Evolutionary conservation across 768 basidiomycete genomes (phyloP).

Genomic region (Mycena floridula): DNA sequence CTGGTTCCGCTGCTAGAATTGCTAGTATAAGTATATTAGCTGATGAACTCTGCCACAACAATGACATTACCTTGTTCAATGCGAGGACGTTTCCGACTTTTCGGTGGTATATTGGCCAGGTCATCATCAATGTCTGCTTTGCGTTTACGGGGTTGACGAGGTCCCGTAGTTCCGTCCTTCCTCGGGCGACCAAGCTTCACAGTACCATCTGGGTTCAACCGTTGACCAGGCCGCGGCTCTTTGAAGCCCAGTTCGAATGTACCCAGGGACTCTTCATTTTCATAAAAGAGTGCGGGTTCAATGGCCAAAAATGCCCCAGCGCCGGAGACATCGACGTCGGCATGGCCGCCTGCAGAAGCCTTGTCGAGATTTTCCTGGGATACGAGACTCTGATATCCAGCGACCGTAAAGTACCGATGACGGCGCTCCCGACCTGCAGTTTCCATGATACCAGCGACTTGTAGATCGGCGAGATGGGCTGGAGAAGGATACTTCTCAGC

Average conservation of each 20-base stretch:
- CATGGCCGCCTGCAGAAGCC: slow-evolving; percentile 31
- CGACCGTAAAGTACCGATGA: slow-evolving; percentile 75
- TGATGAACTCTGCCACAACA: no score
- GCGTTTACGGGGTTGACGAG: not conserved
- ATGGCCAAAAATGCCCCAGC: slow-evolving; percentile 50
- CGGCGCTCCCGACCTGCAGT: slow-evolving; percentile 81
- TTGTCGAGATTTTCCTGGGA: slow-evolving; percentile 60
- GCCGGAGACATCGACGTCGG: slow-evolving; percentile 38
- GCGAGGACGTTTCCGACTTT: no score
- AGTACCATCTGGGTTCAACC: slow-evolving; percentile 39
- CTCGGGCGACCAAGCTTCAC: slow-evolving; percentile 56
- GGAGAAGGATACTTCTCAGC: slow-evolving; percentile 63
- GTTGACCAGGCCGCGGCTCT: slow-evolving; percentile 22
- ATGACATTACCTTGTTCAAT: no score
- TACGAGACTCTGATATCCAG: slow-evolving; percentile 60
- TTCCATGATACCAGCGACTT: slow-evolving; percentile 71
- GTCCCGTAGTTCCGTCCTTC: no score
- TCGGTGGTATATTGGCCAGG: no score
- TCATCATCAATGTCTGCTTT: slow-evolving; percentile 11
- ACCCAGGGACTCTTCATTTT: slow-evolving; percentile 33
- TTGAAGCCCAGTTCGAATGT: slow-evolving; percentile 30
- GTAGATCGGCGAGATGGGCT: slow-evolving; percentile 64
- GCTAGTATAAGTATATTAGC: no score
- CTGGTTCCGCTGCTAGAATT: no score
- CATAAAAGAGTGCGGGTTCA: slow-evolving; percentile 50